Base-by-base conservation (phyloP, 2,329 filamentous ascomycete genomes). In the Atkinsonella hypoxylon region DNA sequence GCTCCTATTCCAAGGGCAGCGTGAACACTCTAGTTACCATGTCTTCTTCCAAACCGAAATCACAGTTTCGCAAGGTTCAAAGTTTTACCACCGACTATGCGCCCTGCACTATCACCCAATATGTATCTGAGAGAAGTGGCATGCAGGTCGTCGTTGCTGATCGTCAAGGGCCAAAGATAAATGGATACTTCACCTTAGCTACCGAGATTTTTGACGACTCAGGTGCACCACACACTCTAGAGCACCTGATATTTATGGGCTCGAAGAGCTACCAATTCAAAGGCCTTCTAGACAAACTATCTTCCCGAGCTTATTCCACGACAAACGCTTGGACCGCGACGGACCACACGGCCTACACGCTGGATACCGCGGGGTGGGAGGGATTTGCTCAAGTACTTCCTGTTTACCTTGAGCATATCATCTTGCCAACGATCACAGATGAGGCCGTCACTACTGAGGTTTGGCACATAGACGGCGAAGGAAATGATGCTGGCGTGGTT, bases 121-220 rank as follows among this genome's bases (percentile, higher is more conserved):
- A 98, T 86, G 89, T 94, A 62, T 98, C 93, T 6, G 82, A 89
- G 59, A 79, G 89, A 56, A 98, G 91, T 55, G 93, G 93, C 48
- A 93, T 98, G 88, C 85, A 90, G 58, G 86, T 95, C 34, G 82
- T 95, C 40, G 87, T 96, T 47, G 89, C 94, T 58, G 87, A 97
- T 64, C 84, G 89, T 59, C 82, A 93, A 64, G 91, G 93, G 0
- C 93, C 93, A n/a, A 97, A 96, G 67, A 79, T 96, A 54, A 85
- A 87, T 58, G 93, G 93, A 34, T 95, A 94, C 69, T 98, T 98
- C 68, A 85, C 90, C 34, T 77, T 98, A 49, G 93, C 93, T 34
- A 98, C 93, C 3, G 93, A 98, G 69, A 97, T 98, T 59, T 85
- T 95, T 60, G 93, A 98, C 70, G 89, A 98, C 66, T 97, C 91